These are phyloP conservation scores for Podospora australis DNA, from an alignment of 495 filamentous ascomycete species.

Conservation along the genomic window DNA sequence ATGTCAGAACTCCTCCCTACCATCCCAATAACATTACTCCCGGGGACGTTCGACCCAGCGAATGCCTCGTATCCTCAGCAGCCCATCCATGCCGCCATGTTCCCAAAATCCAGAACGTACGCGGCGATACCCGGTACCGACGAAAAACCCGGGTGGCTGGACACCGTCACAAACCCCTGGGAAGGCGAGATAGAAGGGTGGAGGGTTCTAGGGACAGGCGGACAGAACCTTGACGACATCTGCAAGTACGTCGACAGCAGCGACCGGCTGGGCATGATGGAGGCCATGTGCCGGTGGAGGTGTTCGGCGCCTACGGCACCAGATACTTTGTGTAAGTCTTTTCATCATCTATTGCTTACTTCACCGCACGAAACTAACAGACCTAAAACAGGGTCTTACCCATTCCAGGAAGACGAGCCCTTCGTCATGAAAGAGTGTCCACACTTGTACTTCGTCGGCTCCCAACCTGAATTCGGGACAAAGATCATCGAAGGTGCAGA, in stretches of 20 bases:
- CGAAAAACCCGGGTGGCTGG: slow-evolving; percentile 65
- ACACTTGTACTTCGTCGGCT: slow-evolving; percentile 85
- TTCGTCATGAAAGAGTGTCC: slow-evolving; percentile 79
- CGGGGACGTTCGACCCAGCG: slow-evolving; percentile 69
- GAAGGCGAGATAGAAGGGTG: slow-evolving; percentile 83
- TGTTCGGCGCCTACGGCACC: slow-evolving; percentile 91
- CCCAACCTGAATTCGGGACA: slow-evolving; percentile 77
- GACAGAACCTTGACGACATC: slow-evolving; percentile 90
- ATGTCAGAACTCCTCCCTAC: slow-evolving; percentile 72
- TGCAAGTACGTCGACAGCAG: slow-evolving; percentile 79
- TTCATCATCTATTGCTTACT: too few relatives aligned
- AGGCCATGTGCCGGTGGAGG: slow-evolving; percentile 85
- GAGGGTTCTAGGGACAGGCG: slow-evolving; percentile 74
- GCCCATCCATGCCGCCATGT: slow-evolving; percentile 75
- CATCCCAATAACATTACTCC: slow-evolving; percentile 73
- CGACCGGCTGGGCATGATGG: slow-evolving; percentile 77
- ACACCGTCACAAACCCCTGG: slow-evolving; percentile 90
- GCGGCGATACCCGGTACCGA: slow-evolving; percentile 37
- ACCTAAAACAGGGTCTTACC: slow-evolving; percentile 72
- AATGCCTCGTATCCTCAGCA: slow-evolving; percentile 78
- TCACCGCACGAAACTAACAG: not conserved
- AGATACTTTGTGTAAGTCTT: slow-evolving; percentile 84
- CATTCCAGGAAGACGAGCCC: slow-evolving; percentile 85
- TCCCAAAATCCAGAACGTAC: slow-evolving; percentile 66
- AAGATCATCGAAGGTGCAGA: slow-evolving; percentile 54